Evolutionary conservation across 129 eudicot species (phyloP).

Genomic region (Flaveria ramosissima): DNA sequence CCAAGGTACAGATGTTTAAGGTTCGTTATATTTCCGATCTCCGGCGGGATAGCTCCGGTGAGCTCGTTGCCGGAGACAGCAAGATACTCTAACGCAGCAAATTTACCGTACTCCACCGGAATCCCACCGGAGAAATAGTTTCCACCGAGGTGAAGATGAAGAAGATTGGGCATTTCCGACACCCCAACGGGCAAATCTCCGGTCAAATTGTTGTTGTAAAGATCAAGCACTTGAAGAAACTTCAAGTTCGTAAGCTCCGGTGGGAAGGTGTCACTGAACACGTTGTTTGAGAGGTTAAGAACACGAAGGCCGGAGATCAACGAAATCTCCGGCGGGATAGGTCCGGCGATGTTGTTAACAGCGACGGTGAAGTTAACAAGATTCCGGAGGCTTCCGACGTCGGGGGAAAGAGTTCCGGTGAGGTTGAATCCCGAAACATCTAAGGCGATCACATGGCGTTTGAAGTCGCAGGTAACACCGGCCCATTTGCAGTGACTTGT

Average conservation of each 20-base stretch:
- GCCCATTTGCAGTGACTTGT: conserved; percentile 73
- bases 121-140: conserved; percentile 67
- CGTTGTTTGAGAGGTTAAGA: conserved; percentile 80
- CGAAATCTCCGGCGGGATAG: conserved; percentile 63
- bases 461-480: conserved; percentile 69
- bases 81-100: conserved; percentile 56
- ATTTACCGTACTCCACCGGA: conserved; percentile 65
- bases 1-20: conserved; percentile 73
- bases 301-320: conserved; percentile 48
- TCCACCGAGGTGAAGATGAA: conserved; percentile 81
- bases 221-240: conserved; percentile 64
- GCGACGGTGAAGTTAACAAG: conserved; percentile 60
- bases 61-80: conserved; percentile 93
- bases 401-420: conserved; percentile 66
- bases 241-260: conserved; percentile 43
- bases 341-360: conserved; percentile 60
- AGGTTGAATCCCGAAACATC: conserved; percentile 59
- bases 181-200: conserved; percentile 60
- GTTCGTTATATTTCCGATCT: conserved; percentile 60
- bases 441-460: conserved; percentile 57
- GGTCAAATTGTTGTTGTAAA: conserved; percentile 79
- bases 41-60: conserved; percentile 62
- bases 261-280: conserved; percentile 67
- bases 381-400: conserved; percentile 47
- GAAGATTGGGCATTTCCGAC: conserved; percentile 45